Conservation (phyloP, 2,329 filamentous ascomycete species). For the Phaeomoniella chlamydospora region DNA sequence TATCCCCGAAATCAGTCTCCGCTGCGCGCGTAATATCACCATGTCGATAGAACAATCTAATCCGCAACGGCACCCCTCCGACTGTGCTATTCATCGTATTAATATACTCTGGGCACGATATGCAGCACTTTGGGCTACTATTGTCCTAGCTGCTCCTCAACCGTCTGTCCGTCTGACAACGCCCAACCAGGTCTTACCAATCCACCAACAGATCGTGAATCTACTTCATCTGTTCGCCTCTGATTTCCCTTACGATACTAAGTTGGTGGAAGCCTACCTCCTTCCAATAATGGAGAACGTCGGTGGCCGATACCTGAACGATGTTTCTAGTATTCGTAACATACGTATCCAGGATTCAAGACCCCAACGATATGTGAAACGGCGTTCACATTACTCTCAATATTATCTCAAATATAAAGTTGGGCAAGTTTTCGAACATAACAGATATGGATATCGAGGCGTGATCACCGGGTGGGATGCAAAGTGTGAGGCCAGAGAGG, state of each 20-base stretch:
- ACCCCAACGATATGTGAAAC: conserved; percentile 30
- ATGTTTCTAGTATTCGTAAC: conserved; percentile 31
- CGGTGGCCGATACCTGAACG: conserved; percentile 28
- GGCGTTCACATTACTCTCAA: conserved; percentile 16
- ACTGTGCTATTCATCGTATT: conserved; percentile 14
- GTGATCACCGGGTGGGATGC: conserved; percentile 80
- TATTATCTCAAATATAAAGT: conserved; percentile 47
- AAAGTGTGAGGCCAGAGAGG: conserved; percentile 43
- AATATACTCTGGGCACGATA: conserved; percentile 53
- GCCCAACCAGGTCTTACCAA: conserved; percentile 23
- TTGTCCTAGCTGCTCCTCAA: conserved; percentile 32
- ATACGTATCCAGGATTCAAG: conserved; percentile 43
- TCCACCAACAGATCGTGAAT: conserved; percentile 46
- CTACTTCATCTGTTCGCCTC: conserved; percentile 51
- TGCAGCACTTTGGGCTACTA: conserved; percentile 56
- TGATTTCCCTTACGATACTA: conserved; percentile 56
- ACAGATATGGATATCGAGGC: conserved; percentile 62
- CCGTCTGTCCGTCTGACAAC: conserved; percentile 5
- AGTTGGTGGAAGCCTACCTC: conserved; percentile 55
- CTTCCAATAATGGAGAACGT: conserved; percentile 40
- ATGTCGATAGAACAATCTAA: conserved; percentile 47
- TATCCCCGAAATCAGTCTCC: conserved; percentile 53
- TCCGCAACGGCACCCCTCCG: conserved; percentile 19
- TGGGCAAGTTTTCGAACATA: conserved; percentile 75
- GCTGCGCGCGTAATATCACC: conserved; percentile 69